Evolutionary conservation across 139 green algal species (phyloP).

Genomic region (Auxenochlorella pyrenoidosa): DNA sequence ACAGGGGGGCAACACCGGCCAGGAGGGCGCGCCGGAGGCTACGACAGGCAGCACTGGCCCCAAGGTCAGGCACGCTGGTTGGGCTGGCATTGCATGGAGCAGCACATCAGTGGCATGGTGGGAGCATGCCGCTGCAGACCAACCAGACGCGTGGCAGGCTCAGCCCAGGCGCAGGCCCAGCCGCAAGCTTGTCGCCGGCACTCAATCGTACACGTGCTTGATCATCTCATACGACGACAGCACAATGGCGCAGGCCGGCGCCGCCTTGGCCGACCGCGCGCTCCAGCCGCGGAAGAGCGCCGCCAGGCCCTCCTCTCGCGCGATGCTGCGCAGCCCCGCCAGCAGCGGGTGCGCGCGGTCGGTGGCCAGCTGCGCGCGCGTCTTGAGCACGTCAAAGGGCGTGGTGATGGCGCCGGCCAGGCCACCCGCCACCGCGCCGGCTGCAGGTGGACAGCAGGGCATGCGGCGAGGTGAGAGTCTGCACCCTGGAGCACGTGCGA

Average conservation of each 20-base stretch:
- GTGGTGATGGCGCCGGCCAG: slow-evolving; percentile 88
- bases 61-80: too few species aligned
- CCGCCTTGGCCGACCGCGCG: slow-evolving; percentile 74
- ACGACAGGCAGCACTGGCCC: too few species aligned
- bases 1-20: too few species aligned
- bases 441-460: slow-evolving; percentile 7
- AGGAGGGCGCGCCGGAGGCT: too few species aligned
- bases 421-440: slow-evolving; percentile 74
- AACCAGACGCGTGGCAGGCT: too few species aligned
- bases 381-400: slow-evolving; percentile 98
- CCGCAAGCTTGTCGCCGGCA: too few species aligned
- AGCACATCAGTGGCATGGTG: too few species aligned
- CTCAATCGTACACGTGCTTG: slow-evolving; percentile 58
- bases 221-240: slow-evolving; percentile 88
- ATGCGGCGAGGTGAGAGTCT: neutral
- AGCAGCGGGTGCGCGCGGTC: slow-evolving; percentile 14
- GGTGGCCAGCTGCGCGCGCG: slow-evolving; percentile 73
- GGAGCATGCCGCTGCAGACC: too few species aligned
- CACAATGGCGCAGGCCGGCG: slow-evolving; percentile 93
- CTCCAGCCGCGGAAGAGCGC: slow-evolving; percentile 84
- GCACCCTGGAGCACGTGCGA: too few species aligned
- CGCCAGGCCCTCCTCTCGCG: slow-evolving; percentile 58
- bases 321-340: slow-evolving; percentile 59
- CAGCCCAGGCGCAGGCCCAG: too few species aligned
- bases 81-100: too few species aligned